Evolutionary conservation across 1,284 basidiomycete genomes (phyloP), one percentile per base, ranked within the genome.

Genomic region (Agroathelia rolfsii): DNA sequence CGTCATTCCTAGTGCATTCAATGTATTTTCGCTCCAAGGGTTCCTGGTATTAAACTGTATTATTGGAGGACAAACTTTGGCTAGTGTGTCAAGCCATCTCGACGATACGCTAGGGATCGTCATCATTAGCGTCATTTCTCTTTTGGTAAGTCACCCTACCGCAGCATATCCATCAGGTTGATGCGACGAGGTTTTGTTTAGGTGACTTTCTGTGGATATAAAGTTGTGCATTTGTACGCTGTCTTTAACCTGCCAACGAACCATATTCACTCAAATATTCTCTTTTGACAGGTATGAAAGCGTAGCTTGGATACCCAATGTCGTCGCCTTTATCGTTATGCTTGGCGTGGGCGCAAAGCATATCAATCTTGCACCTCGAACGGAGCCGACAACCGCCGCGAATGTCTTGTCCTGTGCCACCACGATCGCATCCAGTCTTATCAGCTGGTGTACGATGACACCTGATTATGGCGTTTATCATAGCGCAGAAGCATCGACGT

Each of bases 41-140:
- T 87, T 74, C 53, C 59, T 80, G 32, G 69, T 83, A 28, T 55
- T 90, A 35, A 81, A 80, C 45, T 71, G 67, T 31, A 84, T 87
- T 45, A 62, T 83, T 32, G 83, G 80, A 5, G 84, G 81, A 0
- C 81, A 86, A 49, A 71, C 76, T 1, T 56, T 87, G 25, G 69
- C 73, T 2, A 68, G 73, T 21, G 71, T 76, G 6, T 77, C 70
- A 25, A 49, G 53, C 12, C 58, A 59, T 34, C 45, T 74, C 11
- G 45, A 63, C 36, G 65, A 64, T 28, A 65, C 69, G 0, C 35
- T 83, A 5, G 87, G 87, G 1, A 89, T 90, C 39, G 77, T 85
- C 11, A 77, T 90, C 36, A 80, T 88, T 17, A 63, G 72, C 2
- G 39, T 82, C 16, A 66, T 86, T 19, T 73, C 78, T 1, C 61